Base-by-base conservation (phyloP, 2,329 filamentous ascomycete genomes). In the Epichloe gansuensis region DNA sequence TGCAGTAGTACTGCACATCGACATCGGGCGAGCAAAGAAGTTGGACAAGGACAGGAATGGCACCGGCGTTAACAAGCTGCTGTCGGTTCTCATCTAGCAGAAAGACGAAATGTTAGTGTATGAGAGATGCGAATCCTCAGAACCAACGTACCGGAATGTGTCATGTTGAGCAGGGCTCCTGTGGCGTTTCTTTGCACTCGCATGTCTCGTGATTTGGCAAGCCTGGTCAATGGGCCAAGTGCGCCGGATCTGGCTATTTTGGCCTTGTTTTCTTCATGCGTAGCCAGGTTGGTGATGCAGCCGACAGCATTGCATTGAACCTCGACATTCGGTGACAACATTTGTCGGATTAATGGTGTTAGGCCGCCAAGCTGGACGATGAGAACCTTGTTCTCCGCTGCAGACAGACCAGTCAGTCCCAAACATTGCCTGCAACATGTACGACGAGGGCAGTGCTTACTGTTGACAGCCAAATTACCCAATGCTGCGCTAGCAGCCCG, bases 1-100 rank as follows among this genome's bases (percentile, higher is more conserved):
- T 98, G 74, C 93, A 98, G 72, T 98, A 98, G 72, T 98, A 98
- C 72, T 98, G 93, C 35, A 98, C 93, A 65, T 98, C 93, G 59
- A 96, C 91, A 64, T 98, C 93, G 54, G 85, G 75, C 28, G 93
- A 97, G 8, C 88, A 90, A 46, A 98, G 83, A 25, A 98, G 82
- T 65, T 96, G 90, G 42, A 98, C 93, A 28, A 98, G 82, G 8
- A 98, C 91, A 5, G 93, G 93, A 59, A 98, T 96, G n/a, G 93
- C 93, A 57, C 91, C 91, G 46, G 93, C 93, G 60, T 94, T 94
- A 59, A 98, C 93, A 31, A 98, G 85, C 69, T 98, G 91, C 70
- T 97, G 90, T 60, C 93, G 83, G 69, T 98, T 98, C 69, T 98
- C 93, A 67, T 97, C 93, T 93, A 66, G 37, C 21, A 17, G 7